These are phyloP conservation scores for Fusarium solani-melongenae DNA, from an alignment of 2,329 filamentous ascomycete genomes.

Conservation along the genomic window DNA sequence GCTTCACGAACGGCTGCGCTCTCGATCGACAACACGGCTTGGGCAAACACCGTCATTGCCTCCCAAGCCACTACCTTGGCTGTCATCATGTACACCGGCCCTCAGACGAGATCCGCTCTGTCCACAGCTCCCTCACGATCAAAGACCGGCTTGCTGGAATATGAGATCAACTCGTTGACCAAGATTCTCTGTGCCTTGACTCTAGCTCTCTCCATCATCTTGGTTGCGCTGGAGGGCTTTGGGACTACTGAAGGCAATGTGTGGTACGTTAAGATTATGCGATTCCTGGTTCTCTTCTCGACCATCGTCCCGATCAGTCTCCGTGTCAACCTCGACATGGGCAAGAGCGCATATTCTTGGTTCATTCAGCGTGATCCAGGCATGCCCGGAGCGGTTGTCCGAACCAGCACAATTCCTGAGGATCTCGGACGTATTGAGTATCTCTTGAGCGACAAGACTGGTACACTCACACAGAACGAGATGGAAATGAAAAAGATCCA, in stretches of 20 bases:
- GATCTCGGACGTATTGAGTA: slow-evolving; percentile 97
- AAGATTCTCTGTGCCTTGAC: slow-evolving; percentile 96
- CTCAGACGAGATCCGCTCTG: slow-evolving; percentile 91
- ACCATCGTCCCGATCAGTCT: slow-evolving; percentile 98
- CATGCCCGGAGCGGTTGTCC: slow-evolving; percentile 91
- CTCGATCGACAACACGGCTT: slow-evolving; percentile 96
- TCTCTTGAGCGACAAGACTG: slow-evolving; percentile 95
- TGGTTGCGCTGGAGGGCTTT: slow-evolving; percentile 90
- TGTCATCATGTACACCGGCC: slow-evolving; percentile 92
- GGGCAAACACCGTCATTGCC: slow-evolving; percentile 97
- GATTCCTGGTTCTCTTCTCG: slow-evolving; percentile 98
- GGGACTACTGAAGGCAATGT: slow-evolving; percentile 70
- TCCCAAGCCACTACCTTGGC: slow-evolving; percentile 91
- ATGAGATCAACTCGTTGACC: slow-evolving; percentile 96
- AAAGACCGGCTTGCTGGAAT: slow-evolving; percentile 92
- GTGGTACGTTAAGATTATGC: slow-evolving; percentile 98
- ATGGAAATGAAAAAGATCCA: slow-evolving; percentile 99
- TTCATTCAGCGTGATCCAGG: slow-evolving; percentile 93
- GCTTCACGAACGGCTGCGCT: slow-evolving; percentile 73
- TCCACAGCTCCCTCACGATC: slow-evolving; percentile 93
- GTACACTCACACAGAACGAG: slow-evolving; percentile 97
- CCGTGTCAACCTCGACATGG: slow-evolving; percentile 95
- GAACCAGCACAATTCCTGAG: slow-evolving; percentile 97
- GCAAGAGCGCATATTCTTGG: slow-evolving; percentile 94
- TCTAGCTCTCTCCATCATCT: slow-evolving; percentile 82